These are phyloP conservation scores for Sporothrix pallida DNA, from an alignment of 2,329 filamentous ascomycete species.

Conservation along the genomic window DNA sequence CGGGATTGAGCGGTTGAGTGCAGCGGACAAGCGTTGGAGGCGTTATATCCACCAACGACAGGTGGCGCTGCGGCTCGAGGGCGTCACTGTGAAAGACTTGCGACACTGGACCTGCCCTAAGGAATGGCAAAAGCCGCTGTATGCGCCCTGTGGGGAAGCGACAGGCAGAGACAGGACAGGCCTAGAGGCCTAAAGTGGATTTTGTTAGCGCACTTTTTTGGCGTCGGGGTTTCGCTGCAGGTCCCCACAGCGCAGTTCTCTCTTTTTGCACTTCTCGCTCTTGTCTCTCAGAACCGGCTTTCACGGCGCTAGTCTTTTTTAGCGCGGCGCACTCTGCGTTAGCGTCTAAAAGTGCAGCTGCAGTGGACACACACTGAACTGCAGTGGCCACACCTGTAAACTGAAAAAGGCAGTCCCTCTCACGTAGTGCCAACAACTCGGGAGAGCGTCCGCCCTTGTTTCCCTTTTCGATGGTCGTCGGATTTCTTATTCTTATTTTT, in stretches of 20 bases:
- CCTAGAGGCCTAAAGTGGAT: no score
- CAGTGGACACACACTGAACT: background rate
- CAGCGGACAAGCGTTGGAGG: background rate
- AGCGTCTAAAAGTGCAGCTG: background rate
- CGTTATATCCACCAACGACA: constrained; percentile 20
- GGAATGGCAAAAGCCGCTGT: background rate
- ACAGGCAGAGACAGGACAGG: background rate
- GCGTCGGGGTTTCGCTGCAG: constrained; percentile 23
- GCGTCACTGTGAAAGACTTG: no score
- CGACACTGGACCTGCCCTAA: background rate
- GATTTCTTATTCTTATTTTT: background rate
- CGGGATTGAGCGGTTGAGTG: constrained; percentile 7
- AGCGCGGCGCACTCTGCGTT: background rate
- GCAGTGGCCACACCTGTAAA: no score
- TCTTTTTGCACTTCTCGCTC: no score
- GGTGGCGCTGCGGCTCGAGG: background rate
- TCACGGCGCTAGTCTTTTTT: background rate
- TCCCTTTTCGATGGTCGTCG: background rate
- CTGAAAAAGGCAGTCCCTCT: no score
- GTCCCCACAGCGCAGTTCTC: background rate
- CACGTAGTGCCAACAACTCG: background rate
- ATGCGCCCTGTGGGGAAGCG: constrained; percentile 14
- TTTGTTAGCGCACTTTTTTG: background rate
- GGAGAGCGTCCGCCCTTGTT: constrained; percentile 25
- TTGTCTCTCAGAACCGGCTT: constrained; percentile 13